Percentiles rank a stretch among this genome's conserved stretches.
Conservation (phyloP, 371 early-diverging fungal species). For the Rhizopus sp. region DNA sequence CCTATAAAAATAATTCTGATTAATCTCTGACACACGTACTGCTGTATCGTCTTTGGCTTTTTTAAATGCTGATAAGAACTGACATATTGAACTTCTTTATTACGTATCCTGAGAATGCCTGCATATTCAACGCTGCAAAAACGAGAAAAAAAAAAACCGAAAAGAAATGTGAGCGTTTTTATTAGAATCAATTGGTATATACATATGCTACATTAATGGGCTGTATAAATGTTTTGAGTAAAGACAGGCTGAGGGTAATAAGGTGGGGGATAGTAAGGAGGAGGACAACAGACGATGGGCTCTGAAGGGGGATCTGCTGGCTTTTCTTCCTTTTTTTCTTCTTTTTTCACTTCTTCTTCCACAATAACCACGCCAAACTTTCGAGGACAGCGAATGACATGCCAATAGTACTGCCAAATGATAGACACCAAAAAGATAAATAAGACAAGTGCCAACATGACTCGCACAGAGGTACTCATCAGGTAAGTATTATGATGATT, state of each 20-base stretch:
- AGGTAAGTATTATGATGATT: constrained; percentile 38
- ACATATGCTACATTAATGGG: neutral
- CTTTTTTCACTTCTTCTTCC: constrained; percentile 6
- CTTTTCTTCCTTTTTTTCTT: constrained; percentile 2
- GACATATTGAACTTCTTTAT: too few relatives aligned
- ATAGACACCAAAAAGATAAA: constrained; percentile 29
- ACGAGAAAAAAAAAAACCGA: too few relatives aligned
- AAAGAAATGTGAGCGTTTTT: too few relatives aligned
- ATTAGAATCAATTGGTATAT: too few relatives aligned
- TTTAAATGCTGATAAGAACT: too few relatives aligned
- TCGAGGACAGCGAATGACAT: constrained; percentile 26
- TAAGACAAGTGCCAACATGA: constrained; percentile 43
- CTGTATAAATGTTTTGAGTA: constrained; percentile 18
- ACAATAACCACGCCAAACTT: constrained; percentile 32
- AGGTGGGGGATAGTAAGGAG: constrained; percentile 15
- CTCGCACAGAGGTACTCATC: constrained; percentile 37
- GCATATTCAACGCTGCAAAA: too few relatives aligned
- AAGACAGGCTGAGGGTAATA: constrained; percentile 15
- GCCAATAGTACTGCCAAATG: constrained; percentile 47
- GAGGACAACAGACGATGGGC: constrained; percentile 9
- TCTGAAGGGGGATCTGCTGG: constrained; percentile 8
- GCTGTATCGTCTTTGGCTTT: too few relatives aligned
- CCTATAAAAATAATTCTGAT: too few relatives aligned
- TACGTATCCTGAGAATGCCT: too few relatives aligned
- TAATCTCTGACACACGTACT: too few relatives aligned